These are phyloP conservation scores for Verbena officinalis DNA, from an alignment of 257 asterid genomes.

Conservation along the genomic window DNA sequence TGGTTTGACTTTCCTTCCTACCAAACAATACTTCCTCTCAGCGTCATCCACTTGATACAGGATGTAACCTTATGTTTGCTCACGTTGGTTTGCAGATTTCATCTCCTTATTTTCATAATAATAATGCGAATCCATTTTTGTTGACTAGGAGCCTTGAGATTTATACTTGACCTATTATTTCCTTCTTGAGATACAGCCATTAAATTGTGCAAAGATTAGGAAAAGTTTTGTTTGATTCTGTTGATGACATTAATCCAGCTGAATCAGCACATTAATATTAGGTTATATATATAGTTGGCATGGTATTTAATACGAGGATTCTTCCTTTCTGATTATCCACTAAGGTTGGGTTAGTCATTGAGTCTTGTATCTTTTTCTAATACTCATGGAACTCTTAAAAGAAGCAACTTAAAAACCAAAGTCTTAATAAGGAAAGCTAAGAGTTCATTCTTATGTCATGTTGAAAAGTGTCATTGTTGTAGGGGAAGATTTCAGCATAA, in stretches of 20 bases:
- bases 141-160: background rate
- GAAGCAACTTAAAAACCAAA: background rate
- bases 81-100: background rate
- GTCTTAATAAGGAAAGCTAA: background rate
- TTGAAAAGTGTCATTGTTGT: background rate
- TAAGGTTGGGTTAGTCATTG: background rate
- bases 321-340: background rate
- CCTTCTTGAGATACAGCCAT: background rate
- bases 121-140: background rate
- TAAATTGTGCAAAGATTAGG: background rate
- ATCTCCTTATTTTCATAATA: background rate
- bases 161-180: background rate
- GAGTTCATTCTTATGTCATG: background rate
- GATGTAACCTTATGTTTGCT: background rate
- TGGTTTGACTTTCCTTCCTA: background rate
- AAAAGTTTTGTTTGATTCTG: background rate
- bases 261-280: background rate
- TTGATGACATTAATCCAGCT: background rate
- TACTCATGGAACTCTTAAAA: background rate
- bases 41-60: background rate
- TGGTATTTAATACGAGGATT: background rate
- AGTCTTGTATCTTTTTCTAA: background rate
- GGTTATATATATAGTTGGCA: background rate
- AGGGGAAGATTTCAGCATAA: background rate
- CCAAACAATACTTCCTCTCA: background rate